These are phyloP conservation scores for Pisolithus orientalis DNA, from an alignment of 768 basidiomycete species.

Conservation along the genomic window DNA sequence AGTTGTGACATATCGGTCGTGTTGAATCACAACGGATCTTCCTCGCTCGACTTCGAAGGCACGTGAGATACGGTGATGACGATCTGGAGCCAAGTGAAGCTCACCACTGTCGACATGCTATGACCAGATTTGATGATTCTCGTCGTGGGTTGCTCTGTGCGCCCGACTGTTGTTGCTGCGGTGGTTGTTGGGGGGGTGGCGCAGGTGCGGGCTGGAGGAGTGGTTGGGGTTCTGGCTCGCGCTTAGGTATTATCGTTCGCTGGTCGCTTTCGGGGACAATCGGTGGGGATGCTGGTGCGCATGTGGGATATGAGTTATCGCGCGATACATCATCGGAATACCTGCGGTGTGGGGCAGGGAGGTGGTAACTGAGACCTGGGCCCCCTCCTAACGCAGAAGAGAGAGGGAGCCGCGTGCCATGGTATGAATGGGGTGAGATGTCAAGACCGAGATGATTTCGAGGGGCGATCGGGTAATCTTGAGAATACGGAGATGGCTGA, in stretches of 20 bases:
- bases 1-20: constrained; percentile 77
- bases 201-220: constrained; percentile 3
- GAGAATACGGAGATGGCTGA: constrained; percentile 33
- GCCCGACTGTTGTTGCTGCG: constrained; percentile 21
- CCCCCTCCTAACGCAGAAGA: constrained; percentile 17
- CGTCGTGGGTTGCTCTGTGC: constrained; percentile 38
- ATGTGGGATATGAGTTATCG: constrained; percentile 33
- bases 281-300: constrained; percentile 17
- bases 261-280: constrained; percentile 19
- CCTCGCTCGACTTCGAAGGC: constrained; percentile 60
- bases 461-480: constrained; percentile 36
- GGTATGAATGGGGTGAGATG: constrained; percentile 34
- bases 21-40: constrained; percentile 86
- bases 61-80: constrained; percentile 24
- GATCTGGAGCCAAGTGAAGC: constrained; percentile 28
- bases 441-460: constrained; percentile 45
- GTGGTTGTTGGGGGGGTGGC: constrained; percentile 1
- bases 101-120: constrained; percentile 82
- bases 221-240: constrained; percentile 39
- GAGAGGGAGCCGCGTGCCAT: constrained; percentile 37
- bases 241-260: constrained; percentile 33
- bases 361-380: constrained; percentile 14
- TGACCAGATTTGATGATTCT: constrained; percentile 63
- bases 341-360: constrained; percentile 23
- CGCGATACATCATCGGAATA: constrained; percentile 33